Base-by-base conservation (phyloP, 2,329 filamentous ascomycete genomes). In the Aspergillus costaricaensis region DNA sequence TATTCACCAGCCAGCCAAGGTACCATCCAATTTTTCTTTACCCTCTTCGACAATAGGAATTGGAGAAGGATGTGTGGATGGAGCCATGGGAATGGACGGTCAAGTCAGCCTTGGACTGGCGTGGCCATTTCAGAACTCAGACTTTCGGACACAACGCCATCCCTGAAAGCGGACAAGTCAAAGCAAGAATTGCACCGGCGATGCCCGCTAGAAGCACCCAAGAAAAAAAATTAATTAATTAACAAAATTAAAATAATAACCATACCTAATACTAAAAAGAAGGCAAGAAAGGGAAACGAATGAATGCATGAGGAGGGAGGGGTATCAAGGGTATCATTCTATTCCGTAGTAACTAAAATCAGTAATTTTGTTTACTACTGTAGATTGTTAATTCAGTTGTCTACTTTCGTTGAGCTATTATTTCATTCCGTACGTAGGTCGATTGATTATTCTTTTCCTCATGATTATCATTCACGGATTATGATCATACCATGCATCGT, bases 161-260 rank as follows among this genome's bases (percentile, higher is more conserved):
- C 41, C 59, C 64, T 60, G 64, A 60, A 66, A 56, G 55, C 62
- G 58, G 65, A 65, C 55, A 57, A 32, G 47, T 39, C 55, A 51
- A 36, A 36, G 32, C 32, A 36, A 57, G 49, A 15, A 36, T 25
- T 52, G 49, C 27, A 23, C 27, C 32, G 43, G 39, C 25, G 19
- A 56, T 52, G 53, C 58, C 32, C 50, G 52, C 51, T 43, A 59
- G 57, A 55, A 51, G 44, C 57, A 32, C 57, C 51, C 52, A 55
- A 59, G 58, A 56, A 56, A 43, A 21, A 32, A 51, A 32, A 51
- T 25, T n/a, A n/a, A 44, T 32, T 8, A 48, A 57, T 12, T 12
- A 27, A 15, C 6, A 44, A 27, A 7, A 39, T 3, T 12, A 30
- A 30, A 30, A 30, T 30, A 30, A 12, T 10, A 12, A 30, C 10